These are phyloP conservation scores for Emericellopsis terricola DNA, from an alignment of 495 filamentous ascomycete genomes.

Conservation along the genomic window DNA sequence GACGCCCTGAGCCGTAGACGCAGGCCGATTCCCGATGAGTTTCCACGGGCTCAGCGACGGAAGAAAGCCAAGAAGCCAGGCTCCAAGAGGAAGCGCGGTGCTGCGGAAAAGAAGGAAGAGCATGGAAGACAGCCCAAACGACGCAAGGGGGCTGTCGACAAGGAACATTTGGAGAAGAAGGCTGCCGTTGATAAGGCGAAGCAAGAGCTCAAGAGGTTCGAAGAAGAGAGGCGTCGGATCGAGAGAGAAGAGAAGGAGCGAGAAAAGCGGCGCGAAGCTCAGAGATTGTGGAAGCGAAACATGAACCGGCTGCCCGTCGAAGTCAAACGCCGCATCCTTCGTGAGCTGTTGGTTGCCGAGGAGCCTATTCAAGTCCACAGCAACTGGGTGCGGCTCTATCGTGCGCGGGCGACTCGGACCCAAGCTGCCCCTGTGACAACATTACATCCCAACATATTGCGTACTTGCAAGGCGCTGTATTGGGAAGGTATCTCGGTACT, in stretches of 20 bases:
- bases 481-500: slow-evolving; percentile 15
- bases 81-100: no score
- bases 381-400: slow-evolving; percentile 15
- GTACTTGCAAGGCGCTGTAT: slow-evolving; percentile 9
- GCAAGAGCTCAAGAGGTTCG: slow-evolving; percentile 8
- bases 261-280: background rate
- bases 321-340: slow-evolving; percentile 17
- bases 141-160: no score
- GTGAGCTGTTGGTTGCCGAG: slow-evolving; percentile 12
- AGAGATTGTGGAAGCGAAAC: slow-evolving; percentile 4
- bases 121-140: no score
- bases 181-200: background rate
- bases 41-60: no score
- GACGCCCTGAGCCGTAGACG: no score
- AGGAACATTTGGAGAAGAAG: no score
- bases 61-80: no score
- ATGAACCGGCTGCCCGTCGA: slow-evolving; percentile 14
- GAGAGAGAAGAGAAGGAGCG: background rate
- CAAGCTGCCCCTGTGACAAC: slow-evolving; percentile 3
- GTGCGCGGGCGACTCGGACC: slow-evolving; percentile 3
- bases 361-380: slow-evolving; percentile 15
- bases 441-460: slow-evolving; percentile 13
- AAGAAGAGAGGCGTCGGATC: background rate
- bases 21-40: no score
- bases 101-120: no score